A percentile compares a stretch with the other conserved stretches of the same genome.
phyloP scores from a whole-genome alignment of 352 stramenopile species.

The Phytopythium sindhum region DNA sequence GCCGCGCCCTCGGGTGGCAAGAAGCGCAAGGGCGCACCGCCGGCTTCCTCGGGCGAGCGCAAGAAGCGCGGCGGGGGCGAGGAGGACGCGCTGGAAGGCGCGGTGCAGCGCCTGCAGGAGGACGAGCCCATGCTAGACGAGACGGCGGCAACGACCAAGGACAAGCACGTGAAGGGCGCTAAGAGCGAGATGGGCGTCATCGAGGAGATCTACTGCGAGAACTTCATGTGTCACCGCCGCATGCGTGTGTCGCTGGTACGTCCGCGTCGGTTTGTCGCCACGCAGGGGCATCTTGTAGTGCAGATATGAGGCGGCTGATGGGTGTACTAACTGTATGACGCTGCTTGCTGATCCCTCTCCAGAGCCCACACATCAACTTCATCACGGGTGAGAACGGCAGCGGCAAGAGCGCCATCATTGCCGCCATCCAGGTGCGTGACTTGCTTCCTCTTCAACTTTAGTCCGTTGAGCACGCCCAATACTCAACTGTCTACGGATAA shows the following conservation, averaged over 20 bases:
- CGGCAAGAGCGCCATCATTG: slow-evolving; percentile 97
- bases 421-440: slow-evolving; percentile 93
- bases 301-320: background rate
- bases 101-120: slow-evolving; percentile 6
- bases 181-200: slow-evolving; percentile 92
- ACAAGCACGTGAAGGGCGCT: slow-evolving; percentile 21
- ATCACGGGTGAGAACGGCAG: slow-evolving; percentile 93
- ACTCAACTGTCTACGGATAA: background rate
- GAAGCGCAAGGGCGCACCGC: slow-evolving; percentile 9
- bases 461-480: background rate
- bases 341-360: background rate
- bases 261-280: background rate
- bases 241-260: slow-evolving; percentile 79
- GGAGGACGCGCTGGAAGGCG: slow-evolving; percentile 6
- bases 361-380: slow-evolving; percentile 80
- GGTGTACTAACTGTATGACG: background rate
- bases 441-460: background rate
- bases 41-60: background rate
- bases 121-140: slow-evolving; percentile 5
- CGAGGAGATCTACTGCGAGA: slow-evolving; percentile 94
- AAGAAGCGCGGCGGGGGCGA: background rate
- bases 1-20: background rate
- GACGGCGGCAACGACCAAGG: slow-evolving; percentile 10
- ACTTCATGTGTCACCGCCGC: slow-evolving; percentile 98
- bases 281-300: too few species aligned